Percentiles rank a stretch among this genome's conserved stretches.
Conservation (phyloP, 2,329 filamentous ascomycete genomes). For the Penicillium sp. region DNA sequence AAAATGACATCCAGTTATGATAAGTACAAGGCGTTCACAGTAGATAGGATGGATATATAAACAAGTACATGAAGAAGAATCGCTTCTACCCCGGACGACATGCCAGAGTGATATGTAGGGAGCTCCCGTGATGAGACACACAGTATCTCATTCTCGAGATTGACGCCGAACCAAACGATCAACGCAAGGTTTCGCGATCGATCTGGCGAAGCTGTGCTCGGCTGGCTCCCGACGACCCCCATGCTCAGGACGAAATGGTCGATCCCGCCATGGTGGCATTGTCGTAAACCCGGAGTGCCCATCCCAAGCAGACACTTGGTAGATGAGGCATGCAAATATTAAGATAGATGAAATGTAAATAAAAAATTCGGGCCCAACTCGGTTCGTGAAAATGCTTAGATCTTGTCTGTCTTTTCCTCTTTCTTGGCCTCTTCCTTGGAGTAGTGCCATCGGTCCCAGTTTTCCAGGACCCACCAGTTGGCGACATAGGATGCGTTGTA, state of each 20-base stretch:
- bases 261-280: background rate
- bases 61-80: conserved; percentile 4
- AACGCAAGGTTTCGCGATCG: background rate
- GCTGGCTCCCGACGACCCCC: background rate
- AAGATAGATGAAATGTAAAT: conserved; percentile 5
- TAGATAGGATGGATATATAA: conserved; percentile 4
- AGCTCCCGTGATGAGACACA: background rate
- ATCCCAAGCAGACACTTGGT: conserved; percentile 1
- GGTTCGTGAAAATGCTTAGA: background rate
- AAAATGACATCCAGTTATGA: conserved; percentile 2
- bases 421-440: background rate
- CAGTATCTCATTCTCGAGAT: background rate
- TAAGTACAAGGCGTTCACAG: background rate
- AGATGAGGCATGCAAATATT: conserved; percentile 9
- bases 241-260: background rate
- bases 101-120: background rate
- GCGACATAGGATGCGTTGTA: conserved; percentile 29
- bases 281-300: conserved; percentile 4
- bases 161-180: background rate
- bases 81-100: conserved; percentile 9
- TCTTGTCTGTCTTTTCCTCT: background rate
- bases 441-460: conserved; percentile 25
- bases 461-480: conserved; percentile 33
- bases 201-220: background rate
- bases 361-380: background rate